Percentiles rank a stretch among this genome's conserved stretches.
Conservation (phyloP, 495 filamentous ascomycete genomes). For the Aspergillus campestris region DNA sequence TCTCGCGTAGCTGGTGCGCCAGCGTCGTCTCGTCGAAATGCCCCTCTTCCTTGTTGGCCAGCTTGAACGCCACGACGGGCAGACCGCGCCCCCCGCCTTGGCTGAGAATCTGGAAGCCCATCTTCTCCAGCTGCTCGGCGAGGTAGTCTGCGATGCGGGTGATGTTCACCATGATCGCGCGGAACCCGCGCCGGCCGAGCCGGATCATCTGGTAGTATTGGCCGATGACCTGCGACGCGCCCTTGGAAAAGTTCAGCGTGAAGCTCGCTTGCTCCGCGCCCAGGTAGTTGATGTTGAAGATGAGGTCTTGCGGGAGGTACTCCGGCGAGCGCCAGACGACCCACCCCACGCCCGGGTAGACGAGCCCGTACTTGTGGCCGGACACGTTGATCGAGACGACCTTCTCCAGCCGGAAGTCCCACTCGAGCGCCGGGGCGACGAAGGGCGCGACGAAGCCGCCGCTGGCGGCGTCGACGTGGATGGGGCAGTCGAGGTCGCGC, state of each 20-base stretch:
- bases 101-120: conserved; percentile 82
- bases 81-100: conserved; percentile 64
- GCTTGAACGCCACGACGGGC: conserved; percentile 78
- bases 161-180: conserved; percentile 78
- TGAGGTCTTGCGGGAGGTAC: conserved; percentile 78
- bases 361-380: conserved; percentile 76
- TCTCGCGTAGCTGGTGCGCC: conserved; percentile 71
- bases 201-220: conserved; percentile 96
- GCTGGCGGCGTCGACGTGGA: conserved; percentile 85
- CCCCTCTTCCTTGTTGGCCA: conserved; percentile 48
- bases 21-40: conserved; percentile 76
- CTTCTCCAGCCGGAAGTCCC: conserved; percentile 82
- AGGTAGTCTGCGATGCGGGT: conserved; percentile 80
- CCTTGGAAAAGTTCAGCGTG: conserved; percentile 95
- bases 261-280: conserved; percentile 92
- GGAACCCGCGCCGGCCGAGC: conserved; percentile 81
- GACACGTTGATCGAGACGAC: conserved; percentile 90
- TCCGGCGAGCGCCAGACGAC: conserved; percentile 79
- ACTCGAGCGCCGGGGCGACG: conserved; percentile 66
- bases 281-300: conserved; percentile 97
- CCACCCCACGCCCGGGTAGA: conserved; percentile 92
- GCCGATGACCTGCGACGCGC: conserved; percentile 84
- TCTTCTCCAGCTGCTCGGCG: conserved; percentile 51
- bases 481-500: conserved; percentile 64
- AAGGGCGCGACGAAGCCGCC: conserved; percentile 91